Percentiles rank a stretch among this genome's conserved stretches.
Conservation (phyloP, 306 rosid genomes). For the Prunus mongolica region DNA sequence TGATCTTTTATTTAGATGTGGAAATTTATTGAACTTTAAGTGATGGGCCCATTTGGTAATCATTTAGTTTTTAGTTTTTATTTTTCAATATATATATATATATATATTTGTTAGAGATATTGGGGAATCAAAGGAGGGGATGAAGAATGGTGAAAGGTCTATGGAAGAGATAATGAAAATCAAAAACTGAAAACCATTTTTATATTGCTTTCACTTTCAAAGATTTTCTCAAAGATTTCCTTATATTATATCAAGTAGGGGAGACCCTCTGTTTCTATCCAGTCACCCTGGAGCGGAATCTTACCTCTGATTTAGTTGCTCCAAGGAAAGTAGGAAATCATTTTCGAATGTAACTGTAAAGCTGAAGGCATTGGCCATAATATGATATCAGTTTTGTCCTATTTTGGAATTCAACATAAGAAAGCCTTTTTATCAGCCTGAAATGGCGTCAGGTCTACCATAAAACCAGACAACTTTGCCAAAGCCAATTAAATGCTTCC, state of each 20-base stretch:
- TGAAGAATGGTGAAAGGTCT: no score
- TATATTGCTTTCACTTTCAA: no score
- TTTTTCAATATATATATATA: neutral
- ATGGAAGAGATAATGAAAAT: no score
- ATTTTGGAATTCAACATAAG: neutral
- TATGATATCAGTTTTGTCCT: neutral
- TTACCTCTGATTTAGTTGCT: neutral
- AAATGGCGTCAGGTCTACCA: neutral
- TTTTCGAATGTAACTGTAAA: neutral
- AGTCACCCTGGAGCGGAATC: neutral
- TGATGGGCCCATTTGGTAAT: neutral
- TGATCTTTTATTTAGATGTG: neutral
- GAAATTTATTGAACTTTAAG: neutral
- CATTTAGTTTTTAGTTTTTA: no score
- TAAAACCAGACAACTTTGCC: neutral
- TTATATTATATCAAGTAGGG: no score
- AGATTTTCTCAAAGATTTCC: neutral
- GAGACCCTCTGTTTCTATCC: neutral
- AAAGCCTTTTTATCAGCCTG: neutral
- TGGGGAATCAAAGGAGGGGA: no score
- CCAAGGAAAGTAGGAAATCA: neutral
- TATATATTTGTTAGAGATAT: neutral
- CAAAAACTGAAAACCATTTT: no score
- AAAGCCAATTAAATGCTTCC: neutral
- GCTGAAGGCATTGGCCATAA: neutral